phyloP scores from a whole-genome alignment of 352 stramenopile genomes.

The Globisporangium polare region DNA sequence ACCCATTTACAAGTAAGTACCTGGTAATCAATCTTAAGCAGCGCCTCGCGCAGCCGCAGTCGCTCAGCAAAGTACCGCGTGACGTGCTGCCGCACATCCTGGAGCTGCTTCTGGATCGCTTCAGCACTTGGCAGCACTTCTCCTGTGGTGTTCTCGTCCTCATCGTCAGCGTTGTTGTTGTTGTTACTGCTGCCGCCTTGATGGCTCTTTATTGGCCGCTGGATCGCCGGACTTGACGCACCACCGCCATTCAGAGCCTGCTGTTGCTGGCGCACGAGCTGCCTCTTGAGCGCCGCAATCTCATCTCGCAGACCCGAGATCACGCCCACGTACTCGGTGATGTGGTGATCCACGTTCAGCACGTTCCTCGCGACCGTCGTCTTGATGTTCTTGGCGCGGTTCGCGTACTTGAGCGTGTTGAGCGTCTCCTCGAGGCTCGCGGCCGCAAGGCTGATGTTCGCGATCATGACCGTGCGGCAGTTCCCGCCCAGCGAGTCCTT shows the following conservation, averaged over 20 bases:
- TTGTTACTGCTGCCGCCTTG: neutral
- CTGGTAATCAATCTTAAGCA: conserved; percentile 84
- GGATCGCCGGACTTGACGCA: neutral
- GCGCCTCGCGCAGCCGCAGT: conserved; percentile 60
- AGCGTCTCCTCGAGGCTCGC: conserved; percentile 90
- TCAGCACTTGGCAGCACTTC: neutral
- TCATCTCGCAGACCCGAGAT: conserved; percentile 85
- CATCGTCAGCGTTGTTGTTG: conserved; percentile 23
- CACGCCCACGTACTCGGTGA: conserved; percentile 82
- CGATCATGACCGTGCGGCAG: conserved; percentile 93
- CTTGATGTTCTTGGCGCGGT: conserved; percentile 93
- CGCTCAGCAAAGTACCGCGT: conserved; percentile 84
- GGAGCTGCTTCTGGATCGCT: conserved; percentile 13
- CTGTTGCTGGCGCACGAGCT: conserved; percentile 36
- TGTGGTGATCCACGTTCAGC: conserved; percentile 84
- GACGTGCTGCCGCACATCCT: conserved; percentile 66
- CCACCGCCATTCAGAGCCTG: conserved; percentile 4
- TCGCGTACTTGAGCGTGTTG: conserved; percentile 93
- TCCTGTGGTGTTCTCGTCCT: neutral
- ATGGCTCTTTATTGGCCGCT: neutral
- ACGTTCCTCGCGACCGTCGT: conserved; percentile 87
- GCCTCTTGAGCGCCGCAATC: conserved; percentile 75
- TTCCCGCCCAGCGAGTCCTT: conserved; percentile 92
- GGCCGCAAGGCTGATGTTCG: conserved; percentile 80
- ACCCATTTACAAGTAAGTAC: conserved; percentile 13